phyloP scores from a whole-genome alignment of 2,329 filamentous ascomycete species.

The Ceratocystis papillata region DNA sequence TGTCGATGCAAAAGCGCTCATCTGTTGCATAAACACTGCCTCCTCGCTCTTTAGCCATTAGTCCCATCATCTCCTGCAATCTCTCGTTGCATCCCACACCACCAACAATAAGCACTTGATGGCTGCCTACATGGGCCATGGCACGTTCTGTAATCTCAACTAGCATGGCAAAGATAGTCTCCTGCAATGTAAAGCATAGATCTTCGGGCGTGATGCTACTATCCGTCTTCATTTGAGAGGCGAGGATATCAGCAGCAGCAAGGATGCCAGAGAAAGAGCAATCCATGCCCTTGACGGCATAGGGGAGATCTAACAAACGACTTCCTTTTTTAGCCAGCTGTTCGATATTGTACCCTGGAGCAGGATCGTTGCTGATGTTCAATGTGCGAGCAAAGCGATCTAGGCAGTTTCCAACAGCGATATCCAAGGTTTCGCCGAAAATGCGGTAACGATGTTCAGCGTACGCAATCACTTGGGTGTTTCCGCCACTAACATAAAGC shows the following conservation, averaged over 20 bases:
- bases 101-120: slow-evolving; percentile 86
- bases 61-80: slow-evolving; percentile 95
- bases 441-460: slow-evolving; percentile 90
- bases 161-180: slow-evolving; percentile 92
- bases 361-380: slow-evolving; percentile 86
- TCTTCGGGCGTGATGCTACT: slow-evolving; percentile 65
- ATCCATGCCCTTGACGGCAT: slow-evolving; percentile 98
- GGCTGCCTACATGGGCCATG: slow-evolving; percentile 92
- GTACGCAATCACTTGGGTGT: slow-evolving; percentile 97
- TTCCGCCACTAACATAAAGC: slow-evolving; percentile 88
- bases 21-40: slow-evolving; percentile 91
- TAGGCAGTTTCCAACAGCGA: slow-evolving; percentile 93
- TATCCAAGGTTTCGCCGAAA: slow-evolving; percentile 94
- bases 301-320: slow-evolving; percentile 74
- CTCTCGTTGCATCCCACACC: slow-evolving; percentile 93
- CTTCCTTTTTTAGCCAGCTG: slow-evolving; percentile 69
- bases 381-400: slow-evolving; percentile 91
- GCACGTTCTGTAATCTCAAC: slow-evolving; percentile 97
- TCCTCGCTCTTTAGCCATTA: slow-evolving; percentile 80
- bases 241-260: slow-evolving; percentile 68
- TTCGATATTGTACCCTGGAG: slow-evolving; percentile 96
- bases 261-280: slow-evolving; percentile 92
- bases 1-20: slow-evolving; percentile 96
- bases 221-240: slow-evolving; percentile 49
- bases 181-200: slow-evolving; percentile 87